These are phyloP conservation scores for Notholithocarpus densiflorus DNA, from an alignment of 306 rosid genomes.

Conservation along the genomic window DNA sequence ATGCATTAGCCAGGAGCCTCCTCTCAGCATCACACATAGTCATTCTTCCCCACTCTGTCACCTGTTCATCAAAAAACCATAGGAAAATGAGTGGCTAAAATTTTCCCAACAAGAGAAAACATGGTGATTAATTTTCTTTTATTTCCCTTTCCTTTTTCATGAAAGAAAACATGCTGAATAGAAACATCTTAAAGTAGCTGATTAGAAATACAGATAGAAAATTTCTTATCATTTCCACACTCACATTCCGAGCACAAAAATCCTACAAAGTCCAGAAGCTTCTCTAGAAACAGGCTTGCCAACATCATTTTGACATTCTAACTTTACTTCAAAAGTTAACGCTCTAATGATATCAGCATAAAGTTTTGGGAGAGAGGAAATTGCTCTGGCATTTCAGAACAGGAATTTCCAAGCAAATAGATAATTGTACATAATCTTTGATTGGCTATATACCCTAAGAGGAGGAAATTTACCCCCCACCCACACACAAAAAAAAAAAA, in stretches of 20 bases:
- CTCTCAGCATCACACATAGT: constrained; percentile 97
- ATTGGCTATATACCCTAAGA: neutral
- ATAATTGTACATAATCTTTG: neutral
- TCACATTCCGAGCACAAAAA: neutral
- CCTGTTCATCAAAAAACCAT: constrained; percentile 38
- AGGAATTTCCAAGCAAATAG: constrained; percentile 12
- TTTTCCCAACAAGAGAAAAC: neutral
- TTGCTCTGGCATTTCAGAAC: neutral
- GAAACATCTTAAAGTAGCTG: constrained; percentile 11
- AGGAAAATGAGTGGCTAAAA: neutral
- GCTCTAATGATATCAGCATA: neutral
- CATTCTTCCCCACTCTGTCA: constrained; percentile 97
- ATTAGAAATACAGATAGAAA: constrained; percentile 6
- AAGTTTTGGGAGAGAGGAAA: neutral
- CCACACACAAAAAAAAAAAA: neutral
- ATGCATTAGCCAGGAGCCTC: constrained; percentile 89
- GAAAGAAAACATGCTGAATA: neutral
- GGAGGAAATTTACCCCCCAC: neutral
- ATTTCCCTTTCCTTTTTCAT: neutral
- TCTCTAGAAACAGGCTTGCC: neutral
- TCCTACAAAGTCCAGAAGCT: neutral
- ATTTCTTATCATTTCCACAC: constrained; percentile 2
- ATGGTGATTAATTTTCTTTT: neutral
- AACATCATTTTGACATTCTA: constrained; percentile 1
- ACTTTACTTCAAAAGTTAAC: constrained; percentile 10